These are phyloP conservation scores for Usnea hakonensis DNA, from an alignment of 495 filamentous ascomycete genomes.

Conservation along the genomic window DNA sequence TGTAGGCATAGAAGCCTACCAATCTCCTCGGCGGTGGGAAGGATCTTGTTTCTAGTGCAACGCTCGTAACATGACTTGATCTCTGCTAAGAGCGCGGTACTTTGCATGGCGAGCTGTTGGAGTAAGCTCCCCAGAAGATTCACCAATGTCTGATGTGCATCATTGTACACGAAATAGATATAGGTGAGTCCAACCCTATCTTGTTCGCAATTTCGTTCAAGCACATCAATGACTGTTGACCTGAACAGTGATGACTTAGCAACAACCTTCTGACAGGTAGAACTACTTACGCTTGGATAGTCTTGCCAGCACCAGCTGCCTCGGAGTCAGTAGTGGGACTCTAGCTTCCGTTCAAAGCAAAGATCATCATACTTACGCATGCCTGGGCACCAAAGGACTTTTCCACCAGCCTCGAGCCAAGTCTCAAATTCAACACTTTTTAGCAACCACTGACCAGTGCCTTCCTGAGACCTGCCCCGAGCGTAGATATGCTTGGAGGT, in stretches of 20 bases:
- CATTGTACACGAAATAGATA: conserved; percentile 2
- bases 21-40: background rate
- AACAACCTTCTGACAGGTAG: background rate
- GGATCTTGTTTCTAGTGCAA: background rate
- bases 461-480: background rate
- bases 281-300: background rate
- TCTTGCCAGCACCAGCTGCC: background rate
- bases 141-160: background rate
- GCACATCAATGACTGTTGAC: background rate
- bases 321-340: background rate
- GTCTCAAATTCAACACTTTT: background rate
- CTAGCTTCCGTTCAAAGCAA: background rate
- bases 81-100: background rate
- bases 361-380: background rate
- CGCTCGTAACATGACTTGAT: background rate
- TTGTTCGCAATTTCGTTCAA: background rate
- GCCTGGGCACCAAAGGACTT: background rate
- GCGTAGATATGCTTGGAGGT: background rate
- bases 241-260: background rate
- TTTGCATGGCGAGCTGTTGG: background rate
- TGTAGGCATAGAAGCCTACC: background rate
- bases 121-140: background rate
- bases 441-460: background rate
- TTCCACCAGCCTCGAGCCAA: background rate
- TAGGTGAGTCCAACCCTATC: background rate